Evolutionary conservation across 805 yeast genomes (phyloP).

Genomic region (Ogataea chonburiensis): DNA sequence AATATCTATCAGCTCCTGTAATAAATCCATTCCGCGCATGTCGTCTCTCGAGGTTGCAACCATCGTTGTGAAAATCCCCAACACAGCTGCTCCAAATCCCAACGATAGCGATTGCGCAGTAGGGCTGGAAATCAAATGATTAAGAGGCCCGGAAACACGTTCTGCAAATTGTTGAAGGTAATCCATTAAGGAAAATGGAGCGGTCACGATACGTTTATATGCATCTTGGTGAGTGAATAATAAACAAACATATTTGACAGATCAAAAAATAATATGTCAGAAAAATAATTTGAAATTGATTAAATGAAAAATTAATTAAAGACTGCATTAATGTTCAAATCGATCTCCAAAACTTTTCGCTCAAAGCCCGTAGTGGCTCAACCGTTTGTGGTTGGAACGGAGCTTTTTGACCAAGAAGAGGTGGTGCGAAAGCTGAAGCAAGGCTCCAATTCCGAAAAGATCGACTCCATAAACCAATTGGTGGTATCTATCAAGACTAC

Average conservation of each 20-base stretch:
- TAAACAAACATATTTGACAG: constrained; percentile 8
- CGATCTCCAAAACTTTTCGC: constrained; percentile 27
- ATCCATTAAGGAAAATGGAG: too few species aligned
- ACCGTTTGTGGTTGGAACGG: constrained; percentile 33
- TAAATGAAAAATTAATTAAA: too few species aligned
- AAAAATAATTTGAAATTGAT: not conserved
- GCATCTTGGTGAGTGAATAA: constrained; percentile 3
- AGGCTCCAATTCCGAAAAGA: constrained; percentile 34
- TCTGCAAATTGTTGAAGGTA: constrained; percentile 4
- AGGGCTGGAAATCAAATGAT: constrained; percentile 13
- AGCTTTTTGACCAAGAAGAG: constrained; percentile 20
- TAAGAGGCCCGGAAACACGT: constrained; percentile 7
- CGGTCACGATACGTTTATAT: constrained; percentile 1
- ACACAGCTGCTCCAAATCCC: constrained; percentile 22
- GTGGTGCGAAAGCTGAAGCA: constrained; percentile 21
- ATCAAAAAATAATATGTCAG: constrained; percentile 9
- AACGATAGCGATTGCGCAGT: constrained; percentile 19
- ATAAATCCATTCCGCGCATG: constrained; percentile 9
- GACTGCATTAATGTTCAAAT: constrained; percentile 26
- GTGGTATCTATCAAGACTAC: constrained; percentile 49
- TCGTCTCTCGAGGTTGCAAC: constrained; percentile 12
- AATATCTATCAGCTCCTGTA: constrained; percentile 18
- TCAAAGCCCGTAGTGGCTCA: constrained; percentile 18
- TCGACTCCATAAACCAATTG: constrained; percentile 52
- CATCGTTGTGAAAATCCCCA: constrained; percentile 19